These are phyloP conservation scores for Acacia acuminata DNA, from an alignment of 306 rosid species.

Conservation along the genomic window DNA sequence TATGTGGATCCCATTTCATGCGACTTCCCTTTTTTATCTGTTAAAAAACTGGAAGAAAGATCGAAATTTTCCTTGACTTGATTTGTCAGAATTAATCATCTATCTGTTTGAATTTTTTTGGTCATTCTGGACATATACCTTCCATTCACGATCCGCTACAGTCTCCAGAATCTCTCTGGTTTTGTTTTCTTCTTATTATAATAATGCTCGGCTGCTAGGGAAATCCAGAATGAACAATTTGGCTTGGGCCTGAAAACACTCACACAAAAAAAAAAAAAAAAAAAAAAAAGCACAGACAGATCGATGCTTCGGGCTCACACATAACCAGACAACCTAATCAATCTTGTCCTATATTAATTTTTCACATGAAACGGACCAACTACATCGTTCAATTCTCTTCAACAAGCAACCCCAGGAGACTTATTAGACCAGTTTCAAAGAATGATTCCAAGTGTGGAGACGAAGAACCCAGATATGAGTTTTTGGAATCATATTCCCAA, in stretches of 20 bases:
- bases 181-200: background rate
- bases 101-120: background rate
- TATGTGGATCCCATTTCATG: background rate
- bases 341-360: background rate
- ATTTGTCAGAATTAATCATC: background rate
- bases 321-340: background rate
- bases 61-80: background rate
- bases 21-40: background rate
- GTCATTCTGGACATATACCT: background rate
- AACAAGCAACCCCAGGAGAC: background rate
- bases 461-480: background rate
- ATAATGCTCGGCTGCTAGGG: background rate
- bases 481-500: background rate
- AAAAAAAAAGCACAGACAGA: background rate
- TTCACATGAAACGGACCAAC: background rate
- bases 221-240: background rate
- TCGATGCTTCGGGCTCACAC: background rate
- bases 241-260: background rate
- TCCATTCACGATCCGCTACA: background rate
- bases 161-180: background rate
- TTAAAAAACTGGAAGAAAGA: background rate
- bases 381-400: background rate
- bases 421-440: background rate
- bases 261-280: background rate
- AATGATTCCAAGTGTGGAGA: background rate